A percentile compares a stretch with the other conserved stretches of the same genome.
These are phyloP conservation scores for Groenewaldozyma sp. DNA, from an alignment of 1,139 yeast species.

Conservation along the genomic window DNA sequence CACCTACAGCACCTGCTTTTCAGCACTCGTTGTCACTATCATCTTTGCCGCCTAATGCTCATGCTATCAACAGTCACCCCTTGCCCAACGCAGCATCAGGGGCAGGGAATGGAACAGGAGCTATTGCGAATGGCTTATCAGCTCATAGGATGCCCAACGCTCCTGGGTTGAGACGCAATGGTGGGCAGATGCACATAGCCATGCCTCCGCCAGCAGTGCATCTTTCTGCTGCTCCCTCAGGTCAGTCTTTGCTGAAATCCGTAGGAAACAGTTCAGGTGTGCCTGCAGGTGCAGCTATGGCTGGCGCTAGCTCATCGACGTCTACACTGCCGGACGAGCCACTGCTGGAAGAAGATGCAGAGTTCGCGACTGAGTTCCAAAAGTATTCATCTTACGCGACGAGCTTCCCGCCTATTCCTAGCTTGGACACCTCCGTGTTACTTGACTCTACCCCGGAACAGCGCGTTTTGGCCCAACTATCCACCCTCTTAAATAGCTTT, in stretches of 20 bases:
- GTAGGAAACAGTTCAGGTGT: no score
- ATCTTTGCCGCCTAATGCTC: no score
- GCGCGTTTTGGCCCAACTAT: slow-evolving; percentile 23
- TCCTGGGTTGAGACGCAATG: slow-evolving; percentile 6
- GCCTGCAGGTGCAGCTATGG: neutral
- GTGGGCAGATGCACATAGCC: slow-evolving; percentile 18
- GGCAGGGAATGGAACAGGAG: no score
- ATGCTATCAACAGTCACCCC: no score
- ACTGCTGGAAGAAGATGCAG: neutral
- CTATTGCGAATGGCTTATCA: no score
- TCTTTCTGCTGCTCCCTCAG: neutral
- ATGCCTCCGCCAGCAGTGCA: slow-evolving; percentile 20
- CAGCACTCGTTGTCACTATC: no score
- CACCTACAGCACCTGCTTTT: no score
- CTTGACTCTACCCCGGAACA: slow-evolving; percentile 27
- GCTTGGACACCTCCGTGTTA: slow-evolving; percentile 23
- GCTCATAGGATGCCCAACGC: no score
- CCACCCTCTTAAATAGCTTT: slow-evolving; percentile 21
- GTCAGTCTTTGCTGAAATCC: neutral
- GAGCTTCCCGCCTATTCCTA: slow-evolving; percentile 17
- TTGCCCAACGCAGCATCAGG: no score
- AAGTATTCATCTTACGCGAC: no score
- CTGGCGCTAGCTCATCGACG: neutral
- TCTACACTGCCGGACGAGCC: neutral
- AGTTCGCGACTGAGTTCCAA: no score